Evolutionary conservation across 2,329 filamentous ascomycete genomes (phyloP).

Genomic region (Beauveria scarabaeidicola): DNA sequence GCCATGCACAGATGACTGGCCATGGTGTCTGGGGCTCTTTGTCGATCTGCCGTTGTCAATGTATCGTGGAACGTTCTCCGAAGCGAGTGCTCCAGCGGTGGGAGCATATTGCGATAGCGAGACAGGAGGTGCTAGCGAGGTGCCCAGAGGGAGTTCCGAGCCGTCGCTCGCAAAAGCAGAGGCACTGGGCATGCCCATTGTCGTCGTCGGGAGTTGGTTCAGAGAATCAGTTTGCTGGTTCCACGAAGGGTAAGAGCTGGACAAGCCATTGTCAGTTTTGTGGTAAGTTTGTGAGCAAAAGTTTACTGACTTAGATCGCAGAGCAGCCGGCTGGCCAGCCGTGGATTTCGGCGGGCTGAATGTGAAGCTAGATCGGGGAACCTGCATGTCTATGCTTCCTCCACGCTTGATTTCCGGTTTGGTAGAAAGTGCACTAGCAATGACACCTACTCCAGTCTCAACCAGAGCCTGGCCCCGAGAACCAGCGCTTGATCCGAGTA

Average conservation of each 20-base stretch:
- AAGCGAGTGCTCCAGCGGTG: constrained; percentile 19
- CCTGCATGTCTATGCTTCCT: constrained; percentile 41
- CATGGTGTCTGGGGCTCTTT: constrained; percentile 48
- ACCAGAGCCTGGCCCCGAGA: constrained; percentile 68
- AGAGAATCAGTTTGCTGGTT: constrained; percentile 19
- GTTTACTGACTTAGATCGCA: constrained; percentile 49
- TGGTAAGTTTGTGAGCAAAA: background rate
- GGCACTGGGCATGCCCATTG: constrained; percentile 41
- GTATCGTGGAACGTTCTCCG: constrained; percentile 46
- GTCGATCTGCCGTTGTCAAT: constrained; percentile 47
- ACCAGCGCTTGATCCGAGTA: constrained; percentile 67
- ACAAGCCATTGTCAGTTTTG: constrained; percentile 20
- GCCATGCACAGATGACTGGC: constrained; percentile 45
- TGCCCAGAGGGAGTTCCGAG: constrained; percentile 45
- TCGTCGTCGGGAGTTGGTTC: constrained; percentile 41
- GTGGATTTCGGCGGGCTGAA: constrained; percentile 50
- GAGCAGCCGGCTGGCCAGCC: constrained; percentile 40
- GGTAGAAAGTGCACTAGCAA: constrained; percentile 45
- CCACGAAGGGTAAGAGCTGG: constrained; percentile 52
- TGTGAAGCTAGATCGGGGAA: constrained; percentile 49
- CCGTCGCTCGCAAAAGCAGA: constrained; percentile 39
- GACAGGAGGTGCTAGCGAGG: constrained; percentile 43
- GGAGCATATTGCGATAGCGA: constrained; percentile 29
- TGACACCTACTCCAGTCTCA: constrained; percentile 53
- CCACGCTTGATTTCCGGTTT: constrained; percentile 48